Base-by-base conservation (phyloP, 176 grass and related monocot genomes). In the Hordeum marinum region DNA sequence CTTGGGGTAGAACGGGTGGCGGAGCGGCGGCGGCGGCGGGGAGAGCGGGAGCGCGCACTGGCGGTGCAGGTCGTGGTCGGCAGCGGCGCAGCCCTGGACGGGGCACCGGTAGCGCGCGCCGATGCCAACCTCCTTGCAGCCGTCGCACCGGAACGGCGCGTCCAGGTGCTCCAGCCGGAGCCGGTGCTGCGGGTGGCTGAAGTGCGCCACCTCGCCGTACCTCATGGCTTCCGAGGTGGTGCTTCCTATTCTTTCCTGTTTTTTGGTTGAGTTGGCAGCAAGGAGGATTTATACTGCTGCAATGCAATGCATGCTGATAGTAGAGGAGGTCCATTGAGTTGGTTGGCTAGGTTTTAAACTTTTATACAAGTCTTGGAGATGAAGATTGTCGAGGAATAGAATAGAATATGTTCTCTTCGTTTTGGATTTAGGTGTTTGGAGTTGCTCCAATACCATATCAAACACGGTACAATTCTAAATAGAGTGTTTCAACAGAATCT, bases 121-220 rank as follows among this genome's bases (percentile, higher is more conserved):
- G 41, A 98, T 94, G 43, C 93, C 96, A 6, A 82, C 84, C 89
- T 98, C 96, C 57, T 83, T 87, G 92, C 96, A 98, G 3, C 96
- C 96, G 23, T 98, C 96, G 67, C 96, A 98, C 58, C 92, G 92
- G 91, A 95, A 98, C 39, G 93, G 93, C 31, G 87, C 86, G 58
- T 94, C 93, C 17, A 79, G 52, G 82, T 95, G 92, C 88, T 89
- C 90, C 12, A 94, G 88, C n/a, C 93, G 87, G 1, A 98, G 93
- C 10, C 92, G 92, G 84, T 98, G 96, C 81, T 98, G 93, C 31
- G 96, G 93, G 85, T 98, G 96, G 88, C 93, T 94, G 78, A 92
- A 94, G 78, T 98, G 93, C 27, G 54, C 45, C 88, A 95, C 75
- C 88, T 95, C 96, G 65, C 90, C 93, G 78, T 95, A 98, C 83